Evolutionary conservation across 257 asterid genomes (phyloP), one percentile per base, ranked within the genome.

Genomic region (Solanum rostratum): DNA sequence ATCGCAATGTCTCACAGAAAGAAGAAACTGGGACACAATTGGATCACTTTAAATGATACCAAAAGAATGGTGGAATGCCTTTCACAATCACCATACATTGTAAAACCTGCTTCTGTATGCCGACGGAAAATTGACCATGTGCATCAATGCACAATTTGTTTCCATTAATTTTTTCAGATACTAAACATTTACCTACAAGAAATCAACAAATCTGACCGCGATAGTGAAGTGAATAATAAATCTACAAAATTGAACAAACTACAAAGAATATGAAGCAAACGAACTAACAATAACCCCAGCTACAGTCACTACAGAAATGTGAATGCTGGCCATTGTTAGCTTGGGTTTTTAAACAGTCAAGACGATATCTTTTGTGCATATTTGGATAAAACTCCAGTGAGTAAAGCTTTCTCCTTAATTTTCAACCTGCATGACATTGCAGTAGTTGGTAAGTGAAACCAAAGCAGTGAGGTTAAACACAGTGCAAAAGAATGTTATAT

Each of bases 341-440:
- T 90, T 29, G 15, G 90, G 84, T 83, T 88, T 89, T 86, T 84
- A 84, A 30, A 85, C 87, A 16, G 92, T 84, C 57, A 82, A 57
- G 81, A 85, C 29, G 59, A 91, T 66, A 41, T 27, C 12, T 83
- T 89, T 24, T 89, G 88, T 84, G 92, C 93, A 39, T 95, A 95
- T 89, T 95, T 97, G 74, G 95, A 89, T 84, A 94, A 92, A 30
- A 91, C 98, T n/a, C 90, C 97, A 0, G 91, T 83, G 49, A 97
- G 97, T 82, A 91, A 29, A 37, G 89, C 93, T 89, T 93, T 94
- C 85, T 97, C 99, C 89, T 85, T 84, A 78, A 85, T 86, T 89
- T 90, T 90, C 53, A 97, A 90, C 94, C 99, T 97, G 95, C 89
- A 85, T n/a, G 68, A 18, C 24, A 19, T 53, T 63, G 71, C 43